Evolutionary conservation across 805 yeast species (phyloP).

Genomic region (Kazachstania bromeliacearum): DNA sequence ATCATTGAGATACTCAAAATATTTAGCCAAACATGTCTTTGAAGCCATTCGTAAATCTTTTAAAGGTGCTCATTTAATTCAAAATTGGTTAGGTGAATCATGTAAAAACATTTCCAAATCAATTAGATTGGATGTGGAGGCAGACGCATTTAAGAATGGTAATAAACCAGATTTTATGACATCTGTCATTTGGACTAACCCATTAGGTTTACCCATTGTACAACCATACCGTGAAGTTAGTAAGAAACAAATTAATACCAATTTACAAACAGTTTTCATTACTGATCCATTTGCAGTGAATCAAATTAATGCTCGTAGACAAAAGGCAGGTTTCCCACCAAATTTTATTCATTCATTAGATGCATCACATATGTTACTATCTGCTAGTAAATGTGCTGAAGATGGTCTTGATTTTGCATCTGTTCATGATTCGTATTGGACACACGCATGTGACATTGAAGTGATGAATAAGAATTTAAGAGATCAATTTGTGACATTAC

Average conservation of each 20-base stretch:
- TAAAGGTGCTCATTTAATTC: slow-evolving; percentile 87
- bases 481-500: slow-evolving; percentile 70
- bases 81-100: slow-evolving; percentile 89
- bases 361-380: slow-evolving; percentile 92
- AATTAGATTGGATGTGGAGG: slow-evolving; percentile 55
- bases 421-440: slow-evolving; percentile 97
- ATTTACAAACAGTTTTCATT: slow-evolving; percentile 78
- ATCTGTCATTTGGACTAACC: slow-evolving; percentile 96
- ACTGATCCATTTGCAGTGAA: slow-evolving; percentile 79
- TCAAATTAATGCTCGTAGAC: slow-evolving; percentile 82
- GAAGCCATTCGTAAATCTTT: slow-evolving; percentile 77
- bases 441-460: slow-evolving; percentile 81
- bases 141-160: slow-evolving; percentile 32
- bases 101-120: slow-evolving; percentile 76
- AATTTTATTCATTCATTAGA: slow-evolving; percentile 90
- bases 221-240: slow-evolving; percentile 82
- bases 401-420: slow-evolving; percentile 71
- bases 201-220: slow-evolving; percentile 89
- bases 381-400: slow-evolving; percentile 70
- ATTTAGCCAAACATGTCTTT: slow-evolving; percentile 70
- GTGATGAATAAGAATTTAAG: slow-evolving; percentile 62
- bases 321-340: slow-evolving; percentile 90
- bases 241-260: slow-evolving; percentile 63
- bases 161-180: slow-evolving; percentile 61
- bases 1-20: slow-evolving; percentile 44